phyloP scores from a whole-genome alignment of 441 rosid species.

The Erodium moschatum region DNA sequence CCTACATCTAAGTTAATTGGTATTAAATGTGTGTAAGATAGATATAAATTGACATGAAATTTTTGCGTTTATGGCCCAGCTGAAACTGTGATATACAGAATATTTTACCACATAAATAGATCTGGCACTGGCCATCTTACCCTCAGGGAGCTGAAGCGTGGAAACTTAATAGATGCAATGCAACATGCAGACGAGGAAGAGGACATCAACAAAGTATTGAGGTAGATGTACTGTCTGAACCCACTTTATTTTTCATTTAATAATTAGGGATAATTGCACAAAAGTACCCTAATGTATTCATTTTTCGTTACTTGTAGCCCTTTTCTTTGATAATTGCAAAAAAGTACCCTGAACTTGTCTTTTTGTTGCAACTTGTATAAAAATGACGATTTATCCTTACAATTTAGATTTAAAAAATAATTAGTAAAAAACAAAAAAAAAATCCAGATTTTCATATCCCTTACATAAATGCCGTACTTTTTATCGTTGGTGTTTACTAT shows the following conservation, averaged over 20 bases:
- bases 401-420: too few species aligned
- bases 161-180: constrained; percentile 84
- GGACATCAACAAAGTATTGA: constrained; percentile 94
- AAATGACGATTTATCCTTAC: too few species aligned
- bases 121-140: constrained; percentile 77
- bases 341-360: too few species aligned
- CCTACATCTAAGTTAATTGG: constrained; percentile 8
- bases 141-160: constrained; percentile 80
- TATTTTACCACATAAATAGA: constrained; percentile 87
- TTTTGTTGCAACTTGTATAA: too few species aligned
- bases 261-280: too few species aligned
- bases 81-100: constrained; percentile 95
- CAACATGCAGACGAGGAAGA: constrained; percentile 92
- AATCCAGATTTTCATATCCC: too few species aligned
- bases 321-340: too few species aligned
- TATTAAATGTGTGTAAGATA: constrained; percentile 2
- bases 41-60: constrained; percentile 14
- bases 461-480: background rate
- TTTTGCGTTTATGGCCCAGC: constrained; percentile 47
- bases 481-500: constrained; percentile 3
- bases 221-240: constrained; percentile 37
- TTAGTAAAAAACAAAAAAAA: too few species aligned
- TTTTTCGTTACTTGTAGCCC: too few species aligned
- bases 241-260: background rate
- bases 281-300: too few species aligned